Conservation (phyloP, 306 rosid genomes). For the Gillenia trifoliata region DNA sequence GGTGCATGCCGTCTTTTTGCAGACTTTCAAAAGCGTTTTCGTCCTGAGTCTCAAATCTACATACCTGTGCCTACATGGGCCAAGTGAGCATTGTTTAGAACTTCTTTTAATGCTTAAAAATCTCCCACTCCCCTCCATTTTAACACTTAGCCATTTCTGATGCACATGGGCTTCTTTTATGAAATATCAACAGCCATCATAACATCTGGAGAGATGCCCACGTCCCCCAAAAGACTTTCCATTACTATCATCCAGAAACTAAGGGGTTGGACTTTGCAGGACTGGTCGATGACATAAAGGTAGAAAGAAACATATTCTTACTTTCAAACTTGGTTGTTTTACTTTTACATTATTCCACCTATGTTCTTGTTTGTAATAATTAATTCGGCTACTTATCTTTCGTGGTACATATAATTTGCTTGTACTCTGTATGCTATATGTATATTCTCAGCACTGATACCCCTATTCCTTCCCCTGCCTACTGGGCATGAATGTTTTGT, state of each 20-base stretch:
- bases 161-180: slow-evolving; percentile 19
- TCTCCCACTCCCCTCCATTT: background rate
- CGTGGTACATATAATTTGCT: background rate
- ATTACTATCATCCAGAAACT: slow-evolving; percentile 87
- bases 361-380: background rate
- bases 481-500: slow-evolving; percentile 16
- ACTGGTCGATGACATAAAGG: slow-evolving; percentile 73
- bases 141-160: background rate
- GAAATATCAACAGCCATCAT: slow-evolving; percentile 68
- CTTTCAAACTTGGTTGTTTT: background rate
- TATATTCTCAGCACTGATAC: slow-evolving; percentile 17
- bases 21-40: slow-evolving; percentile 87
- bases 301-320: background rate
- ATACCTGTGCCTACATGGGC: slow-evolving; percentile 91
- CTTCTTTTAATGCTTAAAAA: background rate
- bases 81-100: slow-evolving; percentile 50
- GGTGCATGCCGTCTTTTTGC: slow-evolving; percentile 96
- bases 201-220: slow-evolving; percentile 97
- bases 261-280: slow-evolving; percentile 83
- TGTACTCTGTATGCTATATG: background rate
- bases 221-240: slow-evolving; percentile 72
- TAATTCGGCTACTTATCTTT: background rate
- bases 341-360: background rate
- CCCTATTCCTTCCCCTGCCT: slow-evolving; percentile 6
- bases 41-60: slow-evolving; percentile 72